Conservation (phyloP, 305 asterid species). For the Solanum aculeatissimum region DNA sequence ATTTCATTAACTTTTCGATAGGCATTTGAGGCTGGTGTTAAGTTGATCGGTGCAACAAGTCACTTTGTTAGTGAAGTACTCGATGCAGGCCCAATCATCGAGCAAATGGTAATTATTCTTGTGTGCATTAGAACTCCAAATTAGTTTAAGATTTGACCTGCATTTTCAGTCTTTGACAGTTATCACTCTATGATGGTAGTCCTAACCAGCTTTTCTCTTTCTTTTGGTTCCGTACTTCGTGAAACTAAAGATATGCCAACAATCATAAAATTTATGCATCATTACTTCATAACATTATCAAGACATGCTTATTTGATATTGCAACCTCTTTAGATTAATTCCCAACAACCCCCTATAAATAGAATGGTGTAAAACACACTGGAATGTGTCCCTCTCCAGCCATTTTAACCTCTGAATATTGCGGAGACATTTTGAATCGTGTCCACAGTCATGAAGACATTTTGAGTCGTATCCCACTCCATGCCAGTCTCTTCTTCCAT, state of each 20-base stretch:
- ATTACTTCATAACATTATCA: not conserved
- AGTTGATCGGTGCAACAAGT: slow-evolving; percentile 87
- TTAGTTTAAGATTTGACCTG: not conserved
- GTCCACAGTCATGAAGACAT: not conserved
- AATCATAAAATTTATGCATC: not conserved
- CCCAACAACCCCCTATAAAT: not conserved
- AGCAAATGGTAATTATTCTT: slow-evolving; percentile 66
- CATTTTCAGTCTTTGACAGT: not conserved
- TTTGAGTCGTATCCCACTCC: not conserved
- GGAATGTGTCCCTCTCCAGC: not conserved
- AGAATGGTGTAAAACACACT: not conserved
- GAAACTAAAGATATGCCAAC: not conserved
- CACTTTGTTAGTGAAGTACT: slow-evolving; percentile 92
- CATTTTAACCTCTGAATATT: not conserved
- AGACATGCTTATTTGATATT: not conserved
- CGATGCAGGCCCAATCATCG: slow-evolving; percentile 91
- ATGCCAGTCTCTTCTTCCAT: not conserved
- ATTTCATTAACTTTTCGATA: slow-evolving; percentile 2
- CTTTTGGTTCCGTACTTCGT: not conserved
- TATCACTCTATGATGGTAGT: not conserved
- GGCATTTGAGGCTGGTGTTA: slow-evolving; percentile 96
- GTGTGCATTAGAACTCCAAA: not conserved
- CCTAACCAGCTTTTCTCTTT: not conserved
- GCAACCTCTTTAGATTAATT: not conserved
- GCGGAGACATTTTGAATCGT: not conserved